phyloP scores from a whole-genome alignment of 1,284 basidiomycete species.

The Cryptococcus floricola region DNA sequence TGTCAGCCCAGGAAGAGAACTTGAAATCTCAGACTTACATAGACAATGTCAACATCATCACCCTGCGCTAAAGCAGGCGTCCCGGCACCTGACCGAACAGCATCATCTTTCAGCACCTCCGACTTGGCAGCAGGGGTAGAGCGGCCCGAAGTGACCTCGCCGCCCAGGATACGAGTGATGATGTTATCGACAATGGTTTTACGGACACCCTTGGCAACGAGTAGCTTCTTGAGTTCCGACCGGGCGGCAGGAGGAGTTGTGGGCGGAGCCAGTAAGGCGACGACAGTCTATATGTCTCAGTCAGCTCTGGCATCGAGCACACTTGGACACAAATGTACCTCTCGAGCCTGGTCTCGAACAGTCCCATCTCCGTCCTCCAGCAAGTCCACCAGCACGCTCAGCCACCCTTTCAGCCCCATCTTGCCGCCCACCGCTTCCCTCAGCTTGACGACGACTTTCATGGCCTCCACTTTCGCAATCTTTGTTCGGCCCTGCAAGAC shows the following conservation, averaged over 20 bases:
- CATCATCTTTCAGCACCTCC: constrained; percentile 1
- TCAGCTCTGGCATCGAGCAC: background rate
- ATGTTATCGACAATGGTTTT: constrained; percentile 66
- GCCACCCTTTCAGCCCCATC: constrained; percentile 79
- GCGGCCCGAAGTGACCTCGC: constrained; percentile 6
- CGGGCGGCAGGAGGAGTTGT: constrained; percentile 78
- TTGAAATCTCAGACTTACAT: constrained; percentile 56
- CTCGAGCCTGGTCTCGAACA: constrained; percentile 78
- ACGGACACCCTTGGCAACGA: constrained; percentile 75
- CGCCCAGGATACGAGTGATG: constrained; percentile 47
- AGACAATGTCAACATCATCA: constrained; percentile 62
- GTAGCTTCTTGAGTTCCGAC: constrained; percentile 87
- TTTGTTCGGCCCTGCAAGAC: constrained; percentile 72
- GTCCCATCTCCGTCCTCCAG: constrained; percentile 86
- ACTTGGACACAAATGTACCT: constrained; percentile 19
- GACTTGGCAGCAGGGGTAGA: constrained; percentile 6
- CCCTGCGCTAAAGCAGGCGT: constrained; percentile 40
- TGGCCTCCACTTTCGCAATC: constrained; percentile 55
- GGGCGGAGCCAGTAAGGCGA: constrained; percentile 78
- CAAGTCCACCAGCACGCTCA: constrained; percentile 72
- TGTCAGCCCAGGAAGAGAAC: background rate
- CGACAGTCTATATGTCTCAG: constrained; percentile 56
- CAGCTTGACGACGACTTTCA: constrained; percentile 47
- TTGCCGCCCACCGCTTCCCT: constrained; percentile 72
- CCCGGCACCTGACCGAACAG: constrained; percentile 3